phyloP scores from a whole-genome alignment of 176 grass and related monocot species.

The Neostapfia colusana region DNA sequence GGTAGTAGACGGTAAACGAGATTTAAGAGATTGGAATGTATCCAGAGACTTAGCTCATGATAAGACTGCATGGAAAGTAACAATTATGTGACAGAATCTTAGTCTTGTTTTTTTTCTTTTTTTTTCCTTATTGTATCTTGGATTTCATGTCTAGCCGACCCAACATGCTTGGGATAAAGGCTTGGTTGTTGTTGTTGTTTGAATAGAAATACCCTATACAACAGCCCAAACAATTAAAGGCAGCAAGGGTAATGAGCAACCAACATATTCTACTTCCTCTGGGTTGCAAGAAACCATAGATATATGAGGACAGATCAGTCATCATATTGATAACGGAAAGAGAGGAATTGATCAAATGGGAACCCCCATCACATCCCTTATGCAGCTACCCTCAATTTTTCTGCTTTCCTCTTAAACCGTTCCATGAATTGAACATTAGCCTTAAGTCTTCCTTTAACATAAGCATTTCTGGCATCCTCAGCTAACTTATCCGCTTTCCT shows the following conservation, averaged over 20 bases:
- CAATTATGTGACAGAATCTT: no score
- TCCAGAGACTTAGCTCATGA: no score
- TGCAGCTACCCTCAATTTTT: slow-evolving; percentile 52
- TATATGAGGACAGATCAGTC: not conserved
- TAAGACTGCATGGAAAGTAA: no score
- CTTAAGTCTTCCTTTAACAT: slow-evolving; percentile 70
- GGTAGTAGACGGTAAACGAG: no score
- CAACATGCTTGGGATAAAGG: no score
- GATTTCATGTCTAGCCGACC: no score
- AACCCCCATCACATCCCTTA: slow-evolving; percentile 2
- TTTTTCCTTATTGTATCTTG: no score
- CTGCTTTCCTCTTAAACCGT: slow-evolving; percentile 62
- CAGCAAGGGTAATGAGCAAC: slow-evolving; percentile 15
- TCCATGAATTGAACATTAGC: slow-evolving; percentile 83
- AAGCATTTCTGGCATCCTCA: slow-evolving; percentile 57
- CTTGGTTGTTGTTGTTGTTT: no score
- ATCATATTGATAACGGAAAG: not conserved
- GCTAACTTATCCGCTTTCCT: slow-evolving; percentile 69
- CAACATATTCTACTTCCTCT: slow-evolving; percentile 4
- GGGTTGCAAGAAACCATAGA: not conserved
- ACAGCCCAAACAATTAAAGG: slow-evolving; percentile 2
- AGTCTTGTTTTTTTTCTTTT: no score
- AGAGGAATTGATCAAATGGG: not conserved
- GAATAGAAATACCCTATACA: slow-evolving; percentile 9
- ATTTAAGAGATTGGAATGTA: no score